These are phyloP conservation scores for Boechera retrofracta DNA, from an alignment of 345 rosid genomes.

Conservation along the genomic window DNA sequence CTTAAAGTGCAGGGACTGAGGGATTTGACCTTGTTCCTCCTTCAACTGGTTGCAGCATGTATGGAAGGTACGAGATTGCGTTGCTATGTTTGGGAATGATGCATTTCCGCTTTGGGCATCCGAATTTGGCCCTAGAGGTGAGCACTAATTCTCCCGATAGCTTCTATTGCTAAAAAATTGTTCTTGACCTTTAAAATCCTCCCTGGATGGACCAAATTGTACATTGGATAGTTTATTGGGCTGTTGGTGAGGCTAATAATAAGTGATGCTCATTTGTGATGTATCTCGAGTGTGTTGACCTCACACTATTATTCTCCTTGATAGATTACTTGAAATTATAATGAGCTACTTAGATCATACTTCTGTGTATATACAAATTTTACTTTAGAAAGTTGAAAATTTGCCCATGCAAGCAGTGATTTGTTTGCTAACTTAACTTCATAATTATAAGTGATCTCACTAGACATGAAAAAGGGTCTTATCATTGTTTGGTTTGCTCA, in stretches of 20 bases:
- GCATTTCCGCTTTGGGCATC: conserved; percentile 98
- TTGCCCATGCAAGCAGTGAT: conserved; percentile 1
- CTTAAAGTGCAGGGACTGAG: conserved; percentile 96
- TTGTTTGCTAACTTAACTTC: conserved; percentile 22
- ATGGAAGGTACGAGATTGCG: conserved; percentile 83
- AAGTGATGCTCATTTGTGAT: conserved; percentile 25
- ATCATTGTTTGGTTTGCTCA: conserved; percentile 24
- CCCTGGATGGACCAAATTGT: conserved; percentile 21
- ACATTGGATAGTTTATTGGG: conserved; percentile 20
- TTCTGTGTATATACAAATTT: conserved; percentile 1
- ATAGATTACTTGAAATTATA: conserved; percentile 1
- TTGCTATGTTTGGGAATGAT: conserved; percentile 89
- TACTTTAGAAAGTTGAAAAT: conserved; percentile 4
- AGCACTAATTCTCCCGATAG: conserved; percentile 35
- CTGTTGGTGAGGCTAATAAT: conserved; percentile 27
- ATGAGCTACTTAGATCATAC: conserved; percentile 18
- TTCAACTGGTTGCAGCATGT: conserved; percentile 57
- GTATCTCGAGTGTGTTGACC: conserved; percentile 15
- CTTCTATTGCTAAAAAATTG: conserved; percentile 12
- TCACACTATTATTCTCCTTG: conserved; percentile 7
- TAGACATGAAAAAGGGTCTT: conserved; percentile 5
- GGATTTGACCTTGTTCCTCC: conserved; percentile 77
- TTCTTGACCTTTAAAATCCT: not conserved
- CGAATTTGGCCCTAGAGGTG: conserved; percentile 92
- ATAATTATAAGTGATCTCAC: conserved; percentile 15